Evolutionary conservation across 495 filamentous ascomycete genomes (phyloP), one percentile per base, ranked within the genome.

Genomic region (Hypomontagnella submonticulosa): DNA sequence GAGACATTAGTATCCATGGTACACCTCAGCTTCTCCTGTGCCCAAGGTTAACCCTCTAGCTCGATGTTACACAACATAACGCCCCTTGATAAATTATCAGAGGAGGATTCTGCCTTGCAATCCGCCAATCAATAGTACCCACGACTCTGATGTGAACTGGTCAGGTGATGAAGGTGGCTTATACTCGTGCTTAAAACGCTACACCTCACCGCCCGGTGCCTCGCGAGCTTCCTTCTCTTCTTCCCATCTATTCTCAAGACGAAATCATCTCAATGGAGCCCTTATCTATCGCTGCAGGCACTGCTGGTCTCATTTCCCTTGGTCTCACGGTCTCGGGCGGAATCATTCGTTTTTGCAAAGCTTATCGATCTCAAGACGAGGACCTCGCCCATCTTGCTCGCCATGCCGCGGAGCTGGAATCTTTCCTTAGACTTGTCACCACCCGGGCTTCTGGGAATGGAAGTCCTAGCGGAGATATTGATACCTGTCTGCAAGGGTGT

Each of bases 371-470:
- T 18, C 46, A 34, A 33, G 46, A 57, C 33, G 32, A n/a, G 2
- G 46, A 64, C 18, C 40, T 64, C 11, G 46, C 23, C 13, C 53
- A 53, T 3, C 19, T 64, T 4, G 23, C 33, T 5, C 20, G 27
- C 16, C 61, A 64, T 52, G 40, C 61, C 1, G n/a, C 49, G 41
- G 44, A 58, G 40, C 54, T 64, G 12, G 19, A 58, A 47, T 52
- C 53, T 6, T 47, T 57, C 23, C 46, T 64, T 10, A 15, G 1
- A 4, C n/a, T 46, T 1, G 47, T 53, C 13, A 1, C 33, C 3
- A 34, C n/a, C 10, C 61, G 38, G 10, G 41, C 10, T 13, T 33
- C 23, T 9, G 30, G 36, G 16, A 19, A 20, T 18, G 49, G 32
- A 16, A 30, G 13, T 16, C 9, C 33, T 9, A 13, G 6, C 15